phyloP scores from a whole-genome alignment of 139 green algal species.

The Spirogloea muscicola region DNA sequence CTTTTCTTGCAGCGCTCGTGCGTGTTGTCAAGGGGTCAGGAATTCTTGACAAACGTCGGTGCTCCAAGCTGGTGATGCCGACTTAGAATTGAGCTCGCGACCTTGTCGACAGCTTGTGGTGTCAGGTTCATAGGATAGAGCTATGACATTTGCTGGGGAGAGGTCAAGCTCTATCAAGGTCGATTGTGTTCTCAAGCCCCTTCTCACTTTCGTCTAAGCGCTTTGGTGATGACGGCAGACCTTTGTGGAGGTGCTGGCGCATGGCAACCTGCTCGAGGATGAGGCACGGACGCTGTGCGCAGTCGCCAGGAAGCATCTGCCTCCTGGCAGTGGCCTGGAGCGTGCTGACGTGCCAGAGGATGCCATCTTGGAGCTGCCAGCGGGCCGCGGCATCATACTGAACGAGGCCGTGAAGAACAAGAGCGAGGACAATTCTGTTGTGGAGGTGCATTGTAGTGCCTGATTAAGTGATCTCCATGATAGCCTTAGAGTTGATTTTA shows the following conservation, averaged over 20 bases:
- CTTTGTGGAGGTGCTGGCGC: conserved; percentile 65
- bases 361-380: conserved; percentile 55
- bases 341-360: conserved; percentile 34
- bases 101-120: not conserved
- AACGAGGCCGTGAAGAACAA: conserved; percentile 60
- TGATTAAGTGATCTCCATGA: too few relatives aligned
- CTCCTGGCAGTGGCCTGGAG: conserved; percentile 5
- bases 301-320: not conserved
- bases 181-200: too few relatives aligned
- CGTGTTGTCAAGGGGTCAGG: conserved; percentile 23
- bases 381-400: conserved; percentile 28
- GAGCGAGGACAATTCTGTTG: conserved; percentile 74
- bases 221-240: not conserved
- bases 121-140: not conserved
- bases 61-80: conserved; percentile 50
- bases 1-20: too few relatives aligned
- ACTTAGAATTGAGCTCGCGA: not conserved
- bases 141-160: not conserved
- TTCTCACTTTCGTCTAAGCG: not conserved
- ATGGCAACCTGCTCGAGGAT: conserved; percentile 70
- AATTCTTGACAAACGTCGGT: too few relatives aligned
- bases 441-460: too few relatives aligned
- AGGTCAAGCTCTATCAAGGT: too few relatives aligned
- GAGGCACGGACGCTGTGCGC: conserved; percentile 47
- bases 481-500: too few relatives aligned